Base-by-base conservation (phyloP, 768 basidiomycete species). In the Pulveroboletus sp. region DNA sequence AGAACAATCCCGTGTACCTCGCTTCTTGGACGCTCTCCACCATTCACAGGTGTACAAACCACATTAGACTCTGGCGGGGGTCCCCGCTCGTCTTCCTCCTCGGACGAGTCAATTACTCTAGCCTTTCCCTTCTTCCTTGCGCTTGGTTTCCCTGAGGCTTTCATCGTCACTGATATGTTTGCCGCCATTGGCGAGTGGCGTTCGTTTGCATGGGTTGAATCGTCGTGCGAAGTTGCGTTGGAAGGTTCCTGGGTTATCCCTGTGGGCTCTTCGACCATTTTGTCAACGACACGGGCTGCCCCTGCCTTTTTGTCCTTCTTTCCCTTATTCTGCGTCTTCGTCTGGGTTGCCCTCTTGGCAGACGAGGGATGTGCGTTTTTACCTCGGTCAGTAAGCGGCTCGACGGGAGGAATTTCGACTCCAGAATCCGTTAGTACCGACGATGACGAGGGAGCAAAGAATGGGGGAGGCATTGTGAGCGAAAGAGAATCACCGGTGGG, bases 381-480 rank as follows among this genome's bases (percentile, higher is more conserved):
- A 31, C 54, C 40, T 40, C 45, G 55, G 19, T 20, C 23, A 13
- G 19, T n/a, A n/a, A 17, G 22, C 37, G 44, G 3, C 38, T 54
- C 49, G 5, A 40, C 27, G 11, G 47, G 49, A 10, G 47, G 59
- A 5, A 70, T 64, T n/a, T 56, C 57, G 20, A 71, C 58, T 47
- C 69, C 63, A 14, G 57, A 59, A 37, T 61, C 54, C 4, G 58
- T 56, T 20, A 49, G 63, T 9, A 61, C 42, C 12, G 67, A 59
- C 16, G 76, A 73, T 11, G 78, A 75, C 7, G 78, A 72, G 4
- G 70, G 64, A 11, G 76, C 74, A 35, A 79, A 78, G 58, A 76
- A 78, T 16, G 73, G 73, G 4, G 71, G 68, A 27, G 77, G 77
- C 6, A 65, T 68, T 36, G 61, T 51, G 11, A 27, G 35, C 6